Conservation (phyloP, 495 filamentous ascomycete genomes). For the Corynascus novoguineensis region DNA sequence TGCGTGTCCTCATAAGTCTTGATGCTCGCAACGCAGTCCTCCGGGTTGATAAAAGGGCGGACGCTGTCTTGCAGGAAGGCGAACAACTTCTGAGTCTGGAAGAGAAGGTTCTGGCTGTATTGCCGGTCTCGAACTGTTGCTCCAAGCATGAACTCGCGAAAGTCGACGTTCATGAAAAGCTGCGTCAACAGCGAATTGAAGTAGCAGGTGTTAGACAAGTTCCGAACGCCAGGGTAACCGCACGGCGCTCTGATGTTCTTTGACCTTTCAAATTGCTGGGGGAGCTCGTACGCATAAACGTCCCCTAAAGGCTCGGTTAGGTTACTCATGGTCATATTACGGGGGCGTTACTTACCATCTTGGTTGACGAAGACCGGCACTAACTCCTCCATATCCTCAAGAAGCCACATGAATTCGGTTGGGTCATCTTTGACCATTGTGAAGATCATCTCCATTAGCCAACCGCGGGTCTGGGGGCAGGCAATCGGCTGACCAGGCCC, state of each 20-base stretch:
- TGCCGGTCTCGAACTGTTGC: conserved; percentile 48
- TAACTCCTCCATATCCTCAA: conserved; percentile 51
- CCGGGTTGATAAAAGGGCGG: conserved; percentile 64
- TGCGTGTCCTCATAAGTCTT: conserved; percentile 74
- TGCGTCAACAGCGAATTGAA: conserved; percentile 93
- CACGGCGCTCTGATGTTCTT: conserved; percentile 66
- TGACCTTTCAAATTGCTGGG: conserved; percentile 55
- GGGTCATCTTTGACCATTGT: conserved; percentile 52
- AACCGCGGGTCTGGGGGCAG: conserved; percentile 53
- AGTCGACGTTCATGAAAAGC: conserved; percentile 91
- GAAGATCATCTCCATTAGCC: conserved; percentile 59
- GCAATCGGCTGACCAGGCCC: conserved; percentile 36
- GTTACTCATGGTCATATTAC: background rate
- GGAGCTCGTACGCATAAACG: conserved; percentile 50
- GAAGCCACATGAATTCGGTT: conserved; percentile 42
- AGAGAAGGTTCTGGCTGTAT: conserved; percentile 61
- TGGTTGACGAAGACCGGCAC: conserved; percentile 30
- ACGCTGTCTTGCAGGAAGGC: conserved; percentile 77
- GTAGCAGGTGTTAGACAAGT: conserved; percentile 96
- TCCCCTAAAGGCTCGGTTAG: conserved; percentile 15
- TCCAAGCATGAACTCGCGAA: conserved; percentile 77
- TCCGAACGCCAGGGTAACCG: conserved; percentile 77
- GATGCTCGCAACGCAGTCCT: conserved; percentile 65
- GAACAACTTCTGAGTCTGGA: conserved; percentile 76
- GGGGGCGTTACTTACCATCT: conserved; percentile 24